These are phyloP conservation scores for Agaricus subrufescens DNA, from an alignment of 768 basidiomycete genomes.

Conservation along the genomic window DNA sequence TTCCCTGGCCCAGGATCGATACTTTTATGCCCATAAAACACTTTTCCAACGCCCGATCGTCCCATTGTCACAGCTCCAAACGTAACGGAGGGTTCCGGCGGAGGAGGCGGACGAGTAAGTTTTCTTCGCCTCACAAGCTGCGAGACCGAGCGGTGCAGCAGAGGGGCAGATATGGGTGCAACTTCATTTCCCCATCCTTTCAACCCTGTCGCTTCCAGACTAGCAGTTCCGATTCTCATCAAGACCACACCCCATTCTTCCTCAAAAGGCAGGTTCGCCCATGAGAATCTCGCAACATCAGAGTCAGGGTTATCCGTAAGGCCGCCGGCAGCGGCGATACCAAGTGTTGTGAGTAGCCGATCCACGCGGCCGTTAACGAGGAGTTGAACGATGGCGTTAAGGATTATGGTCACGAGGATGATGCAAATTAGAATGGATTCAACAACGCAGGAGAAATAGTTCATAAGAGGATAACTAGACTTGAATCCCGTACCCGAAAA, in stretches of 20 bases:
- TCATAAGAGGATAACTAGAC: constrained; percentile 60
- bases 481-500: constrained; percentile 12
- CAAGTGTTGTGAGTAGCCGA: constrained; percentile 55
- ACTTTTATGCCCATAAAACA: constrained; percentile 17
- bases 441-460: constrained; percentile 69
- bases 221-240: constrained; percentile 68
- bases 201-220: constrained; percentile 69
- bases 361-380: constrained; percentile 56
- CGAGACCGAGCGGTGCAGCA: constrained; percentile 11
- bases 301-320: constrained; percentile 6
- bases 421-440: constrained; percentile 58
- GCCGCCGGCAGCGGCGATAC: constrained; percentile 18
- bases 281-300: constrained; percentile 18
- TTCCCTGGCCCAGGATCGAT: background rate
- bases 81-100: constrained; percentile 12
- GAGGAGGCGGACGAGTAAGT: background rate
- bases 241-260: constrained; percentile 73
- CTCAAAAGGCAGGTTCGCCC: constrained; percentile 43
- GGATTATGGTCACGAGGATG: constrained; percentile 52
- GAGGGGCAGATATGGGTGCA: constrained; percentile 36
- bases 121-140: constrained; percentile 3
- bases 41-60: constrained; percentile 23
- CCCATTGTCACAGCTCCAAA: constrained; percentile 29
- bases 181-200: constrained; percentile 75
- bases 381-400: constrained; percentile 64